Conservation (phyloP, 768 basidiomycete species). For the Mycena maculata region DNA sequence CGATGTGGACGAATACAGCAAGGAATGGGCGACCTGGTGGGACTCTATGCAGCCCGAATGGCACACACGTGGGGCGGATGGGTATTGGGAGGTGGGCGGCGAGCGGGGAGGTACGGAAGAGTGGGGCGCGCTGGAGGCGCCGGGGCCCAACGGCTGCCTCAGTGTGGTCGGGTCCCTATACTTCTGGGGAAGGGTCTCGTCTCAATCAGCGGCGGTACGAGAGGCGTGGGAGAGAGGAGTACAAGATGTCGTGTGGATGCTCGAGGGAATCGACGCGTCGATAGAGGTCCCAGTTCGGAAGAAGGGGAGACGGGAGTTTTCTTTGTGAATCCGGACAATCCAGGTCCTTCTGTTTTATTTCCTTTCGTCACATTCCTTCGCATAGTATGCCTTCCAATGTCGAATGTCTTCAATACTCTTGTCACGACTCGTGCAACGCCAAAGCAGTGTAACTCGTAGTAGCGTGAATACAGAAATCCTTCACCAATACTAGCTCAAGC, state of each 20-base stretch:
- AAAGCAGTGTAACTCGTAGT: too few species aligned
- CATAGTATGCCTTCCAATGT: too few species aligned
- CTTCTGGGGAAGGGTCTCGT: not conserved
- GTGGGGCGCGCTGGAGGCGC: not conserved
- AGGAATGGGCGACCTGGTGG: not conserved
- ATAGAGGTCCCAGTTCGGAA: not conserved
- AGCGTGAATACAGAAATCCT: too few species aligned
- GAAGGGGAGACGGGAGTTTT: too few species aligned
- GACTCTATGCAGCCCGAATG: not conserved
- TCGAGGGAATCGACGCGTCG: not conserved
- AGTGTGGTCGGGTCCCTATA: not conserved
- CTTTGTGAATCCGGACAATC: too few species aligned
- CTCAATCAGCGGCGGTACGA: not conserved
- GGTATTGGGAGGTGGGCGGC: not conserved
- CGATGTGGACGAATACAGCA: not conserved
- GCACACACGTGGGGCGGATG: not conserved
- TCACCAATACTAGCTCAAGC: too few species aligned
- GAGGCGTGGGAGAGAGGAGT: not conserved
- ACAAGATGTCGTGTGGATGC: not conserved
- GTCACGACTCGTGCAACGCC: too few species aligned
- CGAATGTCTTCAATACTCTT: too few species aligned
- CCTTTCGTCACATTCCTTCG: too few species aligned
- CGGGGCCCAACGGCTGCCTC: not conserved
- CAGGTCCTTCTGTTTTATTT: too few species aligned
- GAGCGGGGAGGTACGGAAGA: not conserved